Percentiles rank a stretch among this genome's conserved stretches.
phyloP scores from a whole-genome alignment of 257 asterid species.

The Solanum pimpinellifolium region DNA sequence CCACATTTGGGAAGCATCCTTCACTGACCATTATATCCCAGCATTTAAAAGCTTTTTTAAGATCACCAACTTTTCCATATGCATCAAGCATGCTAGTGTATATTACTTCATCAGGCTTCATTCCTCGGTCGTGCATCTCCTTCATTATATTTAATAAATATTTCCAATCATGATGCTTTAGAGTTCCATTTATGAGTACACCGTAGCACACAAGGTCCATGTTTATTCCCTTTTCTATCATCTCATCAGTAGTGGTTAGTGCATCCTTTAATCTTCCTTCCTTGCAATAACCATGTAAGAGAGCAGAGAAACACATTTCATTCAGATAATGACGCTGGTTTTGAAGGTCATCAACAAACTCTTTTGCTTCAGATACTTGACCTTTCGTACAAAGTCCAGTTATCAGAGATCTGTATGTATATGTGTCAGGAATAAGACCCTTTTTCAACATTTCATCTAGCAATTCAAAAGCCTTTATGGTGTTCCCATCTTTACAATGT shows the following conservation, averaged over 20 bases:
- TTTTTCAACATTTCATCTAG: conserved; percentile 54
- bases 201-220: conserved; percentile 73
- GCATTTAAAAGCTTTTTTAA: conserved; percentile 49
- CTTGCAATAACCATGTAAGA: conserved; percentile 57
- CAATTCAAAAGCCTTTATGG: conserved; percentile 55
- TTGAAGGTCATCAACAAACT: conserved; percentile 46
- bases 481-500: conserved; percentile 44
- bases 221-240: conserved; percentile 47
- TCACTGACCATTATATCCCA: conserved; percentile 70
- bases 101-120: conserved; percentile 54
- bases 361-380: conserved; percentile 50
- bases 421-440: conserved; percentile 71
- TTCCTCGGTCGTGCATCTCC: conserved; percentile 45
- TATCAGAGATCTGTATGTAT: conserved; percentile 67
- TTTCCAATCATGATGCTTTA: conserved; percentile 32
- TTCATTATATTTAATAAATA: conserved; percentile 25
- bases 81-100: conserved; percentile 66
- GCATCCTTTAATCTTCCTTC: conserved; percentile 65
- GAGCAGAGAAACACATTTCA: conserved; percentile 75
- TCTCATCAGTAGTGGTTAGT: conserved; percentile 28
- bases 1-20: conserved; percentile 51
- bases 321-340: conserved; percentile 34
- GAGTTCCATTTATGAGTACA: conserved; percentile 43
- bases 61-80: conserved; percentile 49
- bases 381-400: conserved; percentile 62